phyloP scores from a whole-genome alignment of 495 filamentous ascomycete species.

The Cercophora sp. region DNA sequence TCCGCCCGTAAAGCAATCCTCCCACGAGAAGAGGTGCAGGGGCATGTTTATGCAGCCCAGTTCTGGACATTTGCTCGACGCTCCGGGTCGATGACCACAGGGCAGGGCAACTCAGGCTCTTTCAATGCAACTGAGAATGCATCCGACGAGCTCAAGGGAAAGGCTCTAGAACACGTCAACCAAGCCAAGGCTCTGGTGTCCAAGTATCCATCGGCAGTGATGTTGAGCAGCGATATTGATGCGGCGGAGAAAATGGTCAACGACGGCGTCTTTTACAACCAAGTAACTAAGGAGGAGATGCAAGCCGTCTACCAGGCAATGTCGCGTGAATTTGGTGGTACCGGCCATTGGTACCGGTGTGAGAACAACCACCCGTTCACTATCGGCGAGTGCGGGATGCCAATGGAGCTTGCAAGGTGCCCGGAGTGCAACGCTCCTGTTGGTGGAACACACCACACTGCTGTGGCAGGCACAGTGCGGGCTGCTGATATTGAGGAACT shows the following conservation, averaged over 20 bases:
- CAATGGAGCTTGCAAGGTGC: constrained; percentile 58
- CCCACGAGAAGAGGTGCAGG: constrained; percentile 32
- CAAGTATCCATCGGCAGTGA: not conserved
- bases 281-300: constrained; percentile 29
- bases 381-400: constrained; percentile 69
- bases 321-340: constrained; percentile 23
- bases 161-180: constrained; percentile 4
- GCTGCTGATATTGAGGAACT: constrained; percentile 7
- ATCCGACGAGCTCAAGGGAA: constrained; percentile 6
- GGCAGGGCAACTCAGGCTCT: not conserved
- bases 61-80: constrained; percentile 25
- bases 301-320: constrained; percentile 28
- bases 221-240: constrained; percentile 3
- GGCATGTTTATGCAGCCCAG: constrained; percentile 30
- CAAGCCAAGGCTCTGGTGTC: constrained; percentile 2
- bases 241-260: constrained; percentile 35
- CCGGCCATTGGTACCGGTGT: constrained; percentile 36
- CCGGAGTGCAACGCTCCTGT: constrained; percentile 61
- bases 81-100: not conserved
- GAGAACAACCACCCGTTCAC: constrained; percentile 51
- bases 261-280: constrained; percentile 49
- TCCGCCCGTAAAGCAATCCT: constrained; percentile 19
- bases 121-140: not conserved
- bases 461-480: constrained; percentile 33
- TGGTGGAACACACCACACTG: constrained; percentile 57